These are phyloP conservation scores for Tetrahymena borealis DNA, from an alignment of 73 alveolate genomes.

Conservation along the genomic window DNA sequence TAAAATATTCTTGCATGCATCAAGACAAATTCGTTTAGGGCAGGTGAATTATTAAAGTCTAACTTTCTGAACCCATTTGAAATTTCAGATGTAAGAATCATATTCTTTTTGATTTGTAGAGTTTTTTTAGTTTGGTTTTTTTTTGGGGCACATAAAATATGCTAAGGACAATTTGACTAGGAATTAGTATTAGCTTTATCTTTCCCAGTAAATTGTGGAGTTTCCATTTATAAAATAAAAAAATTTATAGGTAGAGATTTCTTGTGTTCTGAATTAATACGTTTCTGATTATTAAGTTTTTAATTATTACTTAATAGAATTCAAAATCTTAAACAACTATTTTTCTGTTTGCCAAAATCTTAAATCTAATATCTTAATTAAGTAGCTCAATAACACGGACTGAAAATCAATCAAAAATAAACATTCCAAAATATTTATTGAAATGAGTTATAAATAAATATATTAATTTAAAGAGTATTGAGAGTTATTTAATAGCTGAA, in stretches of 20 bases:
- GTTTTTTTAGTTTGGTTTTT: background rate
- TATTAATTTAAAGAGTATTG: too few species aligned
- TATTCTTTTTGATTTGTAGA: background rate
- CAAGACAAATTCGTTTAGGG: background rate
- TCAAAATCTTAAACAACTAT: background rate
- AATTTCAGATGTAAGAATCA: background rate
- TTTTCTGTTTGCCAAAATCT: background rate
- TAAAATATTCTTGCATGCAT: background rate
- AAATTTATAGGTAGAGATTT: background rate
- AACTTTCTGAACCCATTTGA: background rate
- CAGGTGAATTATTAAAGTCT: background rate
- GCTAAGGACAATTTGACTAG: background rate
- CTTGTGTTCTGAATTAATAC: background rate
- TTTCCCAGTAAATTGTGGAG: background rate
- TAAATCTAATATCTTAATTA: background rate
- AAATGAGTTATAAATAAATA: too few species aligned
- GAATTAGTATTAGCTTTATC: background rate
- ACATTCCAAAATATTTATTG: background rate
- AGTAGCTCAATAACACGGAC: background rate
- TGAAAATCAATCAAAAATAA: background rate
- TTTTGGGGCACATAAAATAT: background rate
- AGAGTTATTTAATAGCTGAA: too few species aligned
- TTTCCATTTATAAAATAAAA: background rate
- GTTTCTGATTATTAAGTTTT: background rate
- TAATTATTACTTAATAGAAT: background rate